Conservation (phyloP, 2,329 filamentous ascomycete species). For the Diaporthe citri region DNA sequence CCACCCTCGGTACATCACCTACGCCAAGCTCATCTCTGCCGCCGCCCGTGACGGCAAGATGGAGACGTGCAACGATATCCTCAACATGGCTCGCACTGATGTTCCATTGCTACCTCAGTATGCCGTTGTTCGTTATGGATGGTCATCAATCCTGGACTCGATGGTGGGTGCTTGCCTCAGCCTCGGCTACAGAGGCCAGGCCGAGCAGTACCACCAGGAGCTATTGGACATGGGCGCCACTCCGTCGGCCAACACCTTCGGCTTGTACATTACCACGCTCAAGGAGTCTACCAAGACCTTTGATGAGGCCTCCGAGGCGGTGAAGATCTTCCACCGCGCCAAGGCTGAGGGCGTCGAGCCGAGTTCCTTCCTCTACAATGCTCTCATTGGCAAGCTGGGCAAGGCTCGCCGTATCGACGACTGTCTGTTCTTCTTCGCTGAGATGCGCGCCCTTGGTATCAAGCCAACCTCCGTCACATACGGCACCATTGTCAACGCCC, state of each 20-base stretch:
- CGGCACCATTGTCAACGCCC: slow-evolving; percentile 96
- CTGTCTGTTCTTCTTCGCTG: slow-evolving; percentile 96
- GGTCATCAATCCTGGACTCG: slow-evolving; percentile 95
- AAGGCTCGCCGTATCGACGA: slow-evolving; percentile 98
- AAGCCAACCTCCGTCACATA: slow-evolving; percentile 98
- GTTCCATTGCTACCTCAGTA: slow-evolving; percentile 89
- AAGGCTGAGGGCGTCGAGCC: slow-evolving; percentile 95
- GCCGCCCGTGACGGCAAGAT: slow-evolving; percentile 88
- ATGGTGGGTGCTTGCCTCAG: slow-evolving; percentile 95
- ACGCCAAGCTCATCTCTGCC: slow-evolving; percentile 92
- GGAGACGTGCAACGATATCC: slow-evolving; percentile 85
- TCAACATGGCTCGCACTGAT: slow-evolving; percentile 89
- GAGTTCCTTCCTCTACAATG: slow-evolving; percentile 97
- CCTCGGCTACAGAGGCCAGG: slow-evolving; percentile 82
- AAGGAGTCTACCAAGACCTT: slow-evolving; percentile 98
- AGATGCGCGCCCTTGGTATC: slow-evolving; percentile 94
- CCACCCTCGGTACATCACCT: slow-evolving; percentile 95
- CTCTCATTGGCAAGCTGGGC: slow-evolving; percentile 96
- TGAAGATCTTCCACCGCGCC: slow-evolving; percentile 96
- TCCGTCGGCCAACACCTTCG: slow-evolving; percentile 97
- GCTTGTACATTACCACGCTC: slow-evolving; percentile 98
- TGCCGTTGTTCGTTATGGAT: slow-evolving; percentile 90
- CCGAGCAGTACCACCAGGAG: slow-evolving; percentile 91
- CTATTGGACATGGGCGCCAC: slow-evolving; percentile 90
- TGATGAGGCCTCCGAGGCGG: slow-evolving; percentile 95